Evolutionary conservation across 306 rosid species (phyloP).

Genomic region (Trichosanthes cucumerina): DNA sequence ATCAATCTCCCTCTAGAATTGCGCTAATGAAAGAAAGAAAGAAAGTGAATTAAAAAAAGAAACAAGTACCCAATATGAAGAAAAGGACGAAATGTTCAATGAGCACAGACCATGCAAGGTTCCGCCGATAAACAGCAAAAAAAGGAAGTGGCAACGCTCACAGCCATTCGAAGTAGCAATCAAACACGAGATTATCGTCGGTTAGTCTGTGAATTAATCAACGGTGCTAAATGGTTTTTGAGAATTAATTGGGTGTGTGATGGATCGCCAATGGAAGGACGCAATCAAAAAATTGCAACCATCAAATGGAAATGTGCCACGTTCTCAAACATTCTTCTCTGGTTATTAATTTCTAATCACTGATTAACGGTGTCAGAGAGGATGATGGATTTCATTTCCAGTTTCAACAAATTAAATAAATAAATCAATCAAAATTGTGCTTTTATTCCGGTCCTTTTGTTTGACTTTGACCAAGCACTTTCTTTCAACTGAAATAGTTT

Average conservation of each 20-base stretch:
- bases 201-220: background rate
- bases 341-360: background rate
- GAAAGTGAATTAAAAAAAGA: background rate
- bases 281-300: conserved; percentile 6
- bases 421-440: too few relatives aligned
- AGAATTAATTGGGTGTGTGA: background rate
- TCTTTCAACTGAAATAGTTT: too few relatives aligned
- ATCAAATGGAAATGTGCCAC: conserved; percentile 19
- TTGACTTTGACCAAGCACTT: too few relatives aligned
- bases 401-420: too few relatives aligned
- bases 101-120: conserved; percentile 1
- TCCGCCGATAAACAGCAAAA: background rate
- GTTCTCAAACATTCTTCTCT: background rate
- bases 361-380: background rate
- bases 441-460: too few relatives aligned
- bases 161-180: conserved; percentile 17
- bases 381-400: too few relatives aligned
- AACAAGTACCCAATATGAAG: background rate
- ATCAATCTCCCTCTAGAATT: conserved; percentile 12
- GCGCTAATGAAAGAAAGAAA: conserved; percentile 2
- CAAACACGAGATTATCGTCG: background rate
- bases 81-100: background rate
- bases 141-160: background rate
- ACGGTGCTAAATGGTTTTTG: conserved; percentile 14
- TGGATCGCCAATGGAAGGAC: background rate